phyloP scores from a whole-genome alignment of 2,329 filamentous ascomycete species.

The Botryotinia globosa region DNA sequence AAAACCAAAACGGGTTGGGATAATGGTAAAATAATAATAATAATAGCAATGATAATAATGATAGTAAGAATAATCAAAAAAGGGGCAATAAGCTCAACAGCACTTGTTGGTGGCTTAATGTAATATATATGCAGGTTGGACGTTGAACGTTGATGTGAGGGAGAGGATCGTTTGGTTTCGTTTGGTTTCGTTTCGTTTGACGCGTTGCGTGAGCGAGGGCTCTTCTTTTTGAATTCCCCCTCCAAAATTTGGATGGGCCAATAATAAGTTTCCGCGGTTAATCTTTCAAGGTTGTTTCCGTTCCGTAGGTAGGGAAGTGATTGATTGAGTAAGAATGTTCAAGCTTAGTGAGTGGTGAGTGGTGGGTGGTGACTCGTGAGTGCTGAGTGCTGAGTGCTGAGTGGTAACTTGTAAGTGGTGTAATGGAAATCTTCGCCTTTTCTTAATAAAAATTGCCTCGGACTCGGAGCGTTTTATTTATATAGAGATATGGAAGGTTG shows the following conservation, averaged over 20 bases:
- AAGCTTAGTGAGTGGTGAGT: neutral
- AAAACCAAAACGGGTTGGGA: neutral
- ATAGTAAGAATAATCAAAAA: neutral
- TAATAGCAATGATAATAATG: too few species aligned
- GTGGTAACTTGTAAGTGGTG: neutral
- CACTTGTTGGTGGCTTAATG: constrained; percentile 19
- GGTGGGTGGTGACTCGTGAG: neutral
- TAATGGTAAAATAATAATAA: neutral
- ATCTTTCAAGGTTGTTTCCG: neutral
- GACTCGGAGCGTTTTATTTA: neutral
- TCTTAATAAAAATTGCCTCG: neutral
- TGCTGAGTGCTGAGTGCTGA: neutral
- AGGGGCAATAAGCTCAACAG: constrained; percentile 17
- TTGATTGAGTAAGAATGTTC: neutral
- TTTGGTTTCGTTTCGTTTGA: constrained; percentile 16
- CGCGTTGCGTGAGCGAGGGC: neutral
- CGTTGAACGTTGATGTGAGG: constrained; percentile 1
- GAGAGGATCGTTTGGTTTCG: neutral
- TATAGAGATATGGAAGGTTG: neutral
- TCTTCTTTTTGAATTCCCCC: neutral
- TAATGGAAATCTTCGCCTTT: neutral
- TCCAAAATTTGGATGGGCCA: neutral
- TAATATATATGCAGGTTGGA: constrained; percentile 16
- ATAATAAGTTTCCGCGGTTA: neutral
- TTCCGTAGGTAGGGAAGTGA: neutral